Evolutionary conservation across 1,284 basidiomycete genomes (phyloP).

Genomic region (Marasmius tenuissimus): DNA sequence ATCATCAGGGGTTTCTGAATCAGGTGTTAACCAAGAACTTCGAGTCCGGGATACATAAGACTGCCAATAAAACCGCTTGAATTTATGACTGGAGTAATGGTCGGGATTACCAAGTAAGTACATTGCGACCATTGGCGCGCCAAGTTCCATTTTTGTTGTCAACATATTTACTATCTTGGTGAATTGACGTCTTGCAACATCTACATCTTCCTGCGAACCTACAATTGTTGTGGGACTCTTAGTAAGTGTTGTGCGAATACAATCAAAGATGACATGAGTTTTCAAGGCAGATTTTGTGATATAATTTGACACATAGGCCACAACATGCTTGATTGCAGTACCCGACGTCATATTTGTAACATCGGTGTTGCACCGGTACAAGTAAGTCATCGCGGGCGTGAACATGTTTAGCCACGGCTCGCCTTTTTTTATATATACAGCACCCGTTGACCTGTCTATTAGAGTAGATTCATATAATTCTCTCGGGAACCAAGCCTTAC

Average conservation of each 20-base stretch:
- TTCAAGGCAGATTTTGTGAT: constrained; percentile 36
- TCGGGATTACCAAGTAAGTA: background rate
- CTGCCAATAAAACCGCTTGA: background rate
- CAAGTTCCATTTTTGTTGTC: background rate
- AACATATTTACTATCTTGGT: background rate
- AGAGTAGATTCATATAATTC: constrained; percentile 12
- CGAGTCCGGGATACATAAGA: background rate
- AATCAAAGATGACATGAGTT: constrained; percentile 33
- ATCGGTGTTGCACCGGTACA: constrained; percentile 35
- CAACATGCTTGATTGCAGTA: constrained; percentile 35
- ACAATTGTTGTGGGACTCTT: constrained; percentile 20
- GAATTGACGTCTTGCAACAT: background rate
- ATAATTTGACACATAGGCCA: constrained; percentile 40
- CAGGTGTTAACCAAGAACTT: background rate
- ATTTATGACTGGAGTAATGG: background rate
- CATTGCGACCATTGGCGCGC: no score
- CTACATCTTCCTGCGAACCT: background rate
- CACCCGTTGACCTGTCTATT: constrained; percentile 26
- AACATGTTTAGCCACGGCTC: constrained; percentile 35
- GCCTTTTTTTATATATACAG: constrained; percentile 29
- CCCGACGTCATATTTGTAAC: constrained; percentile 33
- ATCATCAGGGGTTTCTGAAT: background rate
- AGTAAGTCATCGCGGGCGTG: constrained; percentile 27
- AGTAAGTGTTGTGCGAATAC: constrained; percentile 25
- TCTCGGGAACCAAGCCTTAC: constrained; percentile 29